These are phyloP conservation scores for Nidularia pulvinata DNA, from an alignment of 768 basidiomycete genomes.

Conservation along the genomic window DNA sequence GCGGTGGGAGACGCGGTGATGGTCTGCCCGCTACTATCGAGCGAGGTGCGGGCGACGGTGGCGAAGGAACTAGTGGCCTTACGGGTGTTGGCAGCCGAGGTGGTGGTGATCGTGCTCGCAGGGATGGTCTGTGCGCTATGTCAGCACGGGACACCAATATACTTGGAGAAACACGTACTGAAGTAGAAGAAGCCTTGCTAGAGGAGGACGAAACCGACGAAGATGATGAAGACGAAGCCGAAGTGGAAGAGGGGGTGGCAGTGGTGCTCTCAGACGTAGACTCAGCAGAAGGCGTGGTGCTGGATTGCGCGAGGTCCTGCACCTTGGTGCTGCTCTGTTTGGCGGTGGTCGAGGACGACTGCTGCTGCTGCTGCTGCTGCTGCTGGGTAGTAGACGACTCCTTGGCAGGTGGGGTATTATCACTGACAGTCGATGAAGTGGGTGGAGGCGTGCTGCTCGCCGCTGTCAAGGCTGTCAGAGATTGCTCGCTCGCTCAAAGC, in stretches of 20 bases:
- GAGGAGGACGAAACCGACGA: constrained; percentile 9
- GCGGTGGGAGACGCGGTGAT: constrained; percentile 11
- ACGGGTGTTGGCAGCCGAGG: constrained; percentile 1
- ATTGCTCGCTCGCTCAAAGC: background rate
- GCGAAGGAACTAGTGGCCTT: constrained; percentile 14
- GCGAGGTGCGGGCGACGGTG: constrained; percentile 8
- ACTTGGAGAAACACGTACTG: no score
- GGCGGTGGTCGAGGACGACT: background rate
- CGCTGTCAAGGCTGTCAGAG: background rate
- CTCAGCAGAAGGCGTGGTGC: constrained; percentile 8
- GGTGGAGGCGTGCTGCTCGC: background rate
- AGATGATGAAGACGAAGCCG: constrained; percentile 9
- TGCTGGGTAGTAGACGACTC: background rate
- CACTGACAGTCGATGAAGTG: background rate
- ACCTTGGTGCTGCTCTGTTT: constrained; percentile 1
- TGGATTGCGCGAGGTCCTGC: constrained; percentile 2
- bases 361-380: no score
- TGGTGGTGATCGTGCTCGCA: constrained; percentile 3
- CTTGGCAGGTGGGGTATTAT: background rate
- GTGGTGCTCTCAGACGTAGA: constrained; percentile 3
- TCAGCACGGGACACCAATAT: no score
- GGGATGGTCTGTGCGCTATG: no score
- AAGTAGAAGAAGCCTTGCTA: constrained; percentile 9
- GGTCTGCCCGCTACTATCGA: constrained; percentile 11
- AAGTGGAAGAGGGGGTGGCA: constrained; percentile 6